Evolutionary conservation across 176 grass and related monocot genomes (phyloP).

Genomic region (Alloteropsis semialata): DNA sequence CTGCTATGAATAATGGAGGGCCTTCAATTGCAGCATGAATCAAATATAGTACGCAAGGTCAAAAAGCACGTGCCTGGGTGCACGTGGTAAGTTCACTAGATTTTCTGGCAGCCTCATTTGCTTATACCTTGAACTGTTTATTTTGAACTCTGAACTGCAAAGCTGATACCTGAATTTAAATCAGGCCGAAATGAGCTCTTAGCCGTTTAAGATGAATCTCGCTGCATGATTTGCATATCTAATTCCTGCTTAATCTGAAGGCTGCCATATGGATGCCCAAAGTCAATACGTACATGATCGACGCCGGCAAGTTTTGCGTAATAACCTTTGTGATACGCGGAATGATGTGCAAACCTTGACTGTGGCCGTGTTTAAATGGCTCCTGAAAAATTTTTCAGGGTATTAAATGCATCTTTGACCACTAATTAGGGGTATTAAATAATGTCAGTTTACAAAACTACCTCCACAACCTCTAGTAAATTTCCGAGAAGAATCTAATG

Average conservation of each 20-base stretch:
- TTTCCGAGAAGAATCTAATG: no score
- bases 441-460: no score
- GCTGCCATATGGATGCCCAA: not conserved
- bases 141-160: not conserved
- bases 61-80: constrained; percentile 15
- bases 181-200: not conserved
- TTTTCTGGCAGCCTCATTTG: not conserved
- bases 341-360: constrained; percentile 9
- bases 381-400: no score
- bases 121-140: not conserved
- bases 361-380: no score
- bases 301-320: not conserved
- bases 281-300: not conserved
- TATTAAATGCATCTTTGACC: no score
- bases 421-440: no score
- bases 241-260: not conserved
- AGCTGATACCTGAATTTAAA: not conserved
- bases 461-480: no score
- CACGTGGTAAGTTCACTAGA: not conserved
- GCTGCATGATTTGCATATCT: not conserved
- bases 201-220: not conserved
- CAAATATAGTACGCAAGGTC: constrained; percentile 2
- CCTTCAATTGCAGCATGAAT: no score
- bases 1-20: not conserved
- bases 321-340: not conserved